Percentiles rank a stretch among this genome's conserved stretches.
Evolutionary conservation across 495 filamentous ascomycete species (phyloP).

Genomic region (Penicillium pulvis): DNA sequence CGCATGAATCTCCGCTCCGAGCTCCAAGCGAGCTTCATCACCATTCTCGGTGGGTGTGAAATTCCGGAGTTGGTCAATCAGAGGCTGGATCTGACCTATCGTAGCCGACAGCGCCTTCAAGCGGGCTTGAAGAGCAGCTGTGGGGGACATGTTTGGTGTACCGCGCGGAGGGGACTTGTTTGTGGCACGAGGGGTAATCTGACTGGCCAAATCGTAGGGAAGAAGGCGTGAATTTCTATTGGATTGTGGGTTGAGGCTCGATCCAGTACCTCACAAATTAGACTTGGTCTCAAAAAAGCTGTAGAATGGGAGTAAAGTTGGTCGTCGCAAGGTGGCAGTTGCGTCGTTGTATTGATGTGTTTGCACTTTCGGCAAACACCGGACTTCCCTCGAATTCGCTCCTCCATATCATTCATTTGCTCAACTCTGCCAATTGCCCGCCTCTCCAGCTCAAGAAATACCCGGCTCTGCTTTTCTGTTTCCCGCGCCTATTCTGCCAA

Average conservation of each 20-base stretch:
- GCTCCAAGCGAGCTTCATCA: slow-evolving; percentile 71
- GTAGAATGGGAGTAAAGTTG: background rate
- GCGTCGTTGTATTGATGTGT: slow-evolving; percentile 21
- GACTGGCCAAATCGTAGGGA: background rate
- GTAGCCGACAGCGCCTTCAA: slow-evolving; percentile 68
- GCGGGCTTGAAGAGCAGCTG: slow-evolving; percentile 63
- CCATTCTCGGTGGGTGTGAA: slow-evolving; percentile 63
- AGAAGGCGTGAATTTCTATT: background rate
- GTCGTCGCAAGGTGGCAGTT: slow-evolving; percentile 21
- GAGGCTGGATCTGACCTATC: slow-evolving; percentile 66
- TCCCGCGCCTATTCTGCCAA: background rate
- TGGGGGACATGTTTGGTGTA: slow-evolving; percentile 50
- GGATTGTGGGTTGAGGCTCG: background rate
- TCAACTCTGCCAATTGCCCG: slow-evolving; percentile 3
- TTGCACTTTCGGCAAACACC: slow-evolving; percentile 45
- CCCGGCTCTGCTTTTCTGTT: background rate
- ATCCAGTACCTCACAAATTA: background rate
- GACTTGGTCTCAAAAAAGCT: background rate
- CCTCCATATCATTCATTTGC: slow-evolving; percentile 8
- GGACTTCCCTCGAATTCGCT: slow-evolving; percentile 18
- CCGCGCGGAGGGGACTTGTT: background rate
- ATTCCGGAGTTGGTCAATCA: slow-evolving; percentile 73
- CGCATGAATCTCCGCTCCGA: slow-evolving; percentile 80
- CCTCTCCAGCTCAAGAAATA: slow-evolving; percentile 1
- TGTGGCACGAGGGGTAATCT: background rate